Base-by-base conservation (phyloP, 2,329 filamentous ascomycete genomes). In the Alternaria arborescens region DNA sequence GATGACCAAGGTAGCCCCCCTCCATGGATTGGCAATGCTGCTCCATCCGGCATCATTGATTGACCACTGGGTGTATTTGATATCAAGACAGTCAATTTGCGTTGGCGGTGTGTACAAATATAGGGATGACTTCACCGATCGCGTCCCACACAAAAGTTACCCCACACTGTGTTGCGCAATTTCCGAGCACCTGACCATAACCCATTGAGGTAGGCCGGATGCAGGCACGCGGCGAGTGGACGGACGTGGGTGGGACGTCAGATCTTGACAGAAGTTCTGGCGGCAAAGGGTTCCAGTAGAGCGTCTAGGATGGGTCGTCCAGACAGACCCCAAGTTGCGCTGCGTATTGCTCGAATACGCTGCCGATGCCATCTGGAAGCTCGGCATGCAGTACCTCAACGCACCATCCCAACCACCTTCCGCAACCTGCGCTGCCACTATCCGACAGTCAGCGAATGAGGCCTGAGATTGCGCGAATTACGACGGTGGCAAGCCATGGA, bases 401-500 rank as follows among this genome's bases (percentile, higher is more conserved):
- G n/a, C 24, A 41, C 24, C n/a, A 48, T 32, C 43, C 53, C 22
- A 41, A 41, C 53, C 53, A 50, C 53, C 43, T 48, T 55, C 53
- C 44, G 44, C 46, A 55, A 52, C 30, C 52, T 48, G 43, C 43
- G 41, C 51, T 26, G 16, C 34, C 40, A 36, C 36, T 34, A 16
- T 43, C 59, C 55, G 59, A 62, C 59, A 24, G 18, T 24, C 51
- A 62, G 51, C 60, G 52, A 62, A 62, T 58, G 32, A 28, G 43
- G 44, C 34, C 40, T n/a, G 26, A 6, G 28, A 38, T 24, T 65
- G 63, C 63, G 63, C 63, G 60, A 65, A 63, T 65, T 65, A 58
- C 44, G 28, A 38, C 34, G 42, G 63, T 63, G 60, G 63, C 63
- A 55, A 63, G 38, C 54, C 40, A 55, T 48, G 58, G 55, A 60